phyloP scores from a whole-genome alignment of 208 protist genomes.

The Leishmania braziliensis region DNA sequence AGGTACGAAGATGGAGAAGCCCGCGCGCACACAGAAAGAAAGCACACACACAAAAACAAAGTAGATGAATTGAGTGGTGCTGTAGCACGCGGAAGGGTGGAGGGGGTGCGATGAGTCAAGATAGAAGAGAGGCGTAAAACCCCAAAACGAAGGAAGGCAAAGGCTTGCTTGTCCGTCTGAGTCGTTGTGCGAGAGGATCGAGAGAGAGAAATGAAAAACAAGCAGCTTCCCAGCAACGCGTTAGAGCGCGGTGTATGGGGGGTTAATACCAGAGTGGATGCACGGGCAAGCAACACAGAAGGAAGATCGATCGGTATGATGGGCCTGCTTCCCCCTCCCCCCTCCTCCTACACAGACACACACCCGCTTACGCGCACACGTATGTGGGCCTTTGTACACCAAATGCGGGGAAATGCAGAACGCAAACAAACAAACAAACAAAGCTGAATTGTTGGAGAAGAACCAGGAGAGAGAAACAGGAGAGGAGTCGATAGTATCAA shows the following conservation, averaged over 20 bases:
- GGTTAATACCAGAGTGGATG: background rate
- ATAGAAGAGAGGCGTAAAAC: background rate
- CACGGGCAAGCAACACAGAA: background rate
- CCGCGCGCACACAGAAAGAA: slow-evolving; percentile 1
- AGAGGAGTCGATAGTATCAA: background rate
- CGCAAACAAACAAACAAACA: background rate
- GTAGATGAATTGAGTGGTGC: slow-evolving; percentile 1
- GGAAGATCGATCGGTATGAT: background rate
- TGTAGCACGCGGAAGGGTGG: background rate
- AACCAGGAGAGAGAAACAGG: background rate
- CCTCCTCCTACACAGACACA: background rate
- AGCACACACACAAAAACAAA: background rate
- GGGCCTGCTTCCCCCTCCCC: background rate
- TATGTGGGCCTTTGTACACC: background rate
- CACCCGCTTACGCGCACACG: background rate
- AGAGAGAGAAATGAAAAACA: background rate
- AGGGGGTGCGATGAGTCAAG: background rate
- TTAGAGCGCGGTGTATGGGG: background rate
- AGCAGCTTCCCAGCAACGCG: background rate
- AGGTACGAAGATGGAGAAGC: background rate
- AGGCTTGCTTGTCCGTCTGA: background rate
- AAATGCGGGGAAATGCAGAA: background rate
- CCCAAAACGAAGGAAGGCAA: background rate
- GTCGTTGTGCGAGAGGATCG: background rate
- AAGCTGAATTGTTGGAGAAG: background rate